Evolutionary conservation across 2,329 filamentous ascomycete genomes (phyloP), one percentile per base, ranked within the genome.

Genomic region (Emericellopsis atlantica): DNA sequence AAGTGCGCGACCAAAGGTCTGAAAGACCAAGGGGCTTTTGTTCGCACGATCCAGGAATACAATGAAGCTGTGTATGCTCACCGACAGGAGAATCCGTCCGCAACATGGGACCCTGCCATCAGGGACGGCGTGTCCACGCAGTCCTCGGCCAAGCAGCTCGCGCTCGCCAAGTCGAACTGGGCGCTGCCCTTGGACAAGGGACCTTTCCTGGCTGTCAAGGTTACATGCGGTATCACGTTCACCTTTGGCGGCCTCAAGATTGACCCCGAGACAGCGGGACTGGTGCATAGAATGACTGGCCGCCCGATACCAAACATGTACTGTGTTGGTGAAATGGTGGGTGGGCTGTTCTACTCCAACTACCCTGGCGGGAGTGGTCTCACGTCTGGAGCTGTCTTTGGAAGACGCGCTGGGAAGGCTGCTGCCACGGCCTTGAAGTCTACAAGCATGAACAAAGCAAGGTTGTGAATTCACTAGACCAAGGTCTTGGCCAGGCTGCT

Each of bases 161-260:
- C 52, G 0, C 51, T 79, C 8, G 60, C 69, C 0, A 84, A 84
- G 58, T 72, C 75, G 0, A 83, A 84, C 46, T 83, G 79, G 79
- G 79, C 79, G 0, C 47, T 76, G 6, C 68, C 78, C 0, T 48
- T 84, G 7, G 64, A 69, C 32, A 53, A 72, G 45, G 60, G 62
- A 0, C 79, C 79, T 0, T 83, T 76, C 49, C 55, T 79, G 21
- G 79, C 79, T 1, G 70, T 83, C 36, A 74, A 75, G 47, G 76
- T 83, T 3, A 72, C 70, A 4, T 76, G 74, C 36, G 79, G 80
- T 2, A 69, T 84, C 14, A 82, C 78, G 0, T 84, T 83, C 48
- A 83, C 79, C 0, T 84, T 83, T 57, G 79, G 78, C 1, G 78
- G 79, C 0, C 55, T 83, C 6, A 64, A 66, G 5, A 68, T 79